Evolutionary conservation across 108 stramenopile genomes (phyloP).

Genomic region (Tribonema minus): DNA sequence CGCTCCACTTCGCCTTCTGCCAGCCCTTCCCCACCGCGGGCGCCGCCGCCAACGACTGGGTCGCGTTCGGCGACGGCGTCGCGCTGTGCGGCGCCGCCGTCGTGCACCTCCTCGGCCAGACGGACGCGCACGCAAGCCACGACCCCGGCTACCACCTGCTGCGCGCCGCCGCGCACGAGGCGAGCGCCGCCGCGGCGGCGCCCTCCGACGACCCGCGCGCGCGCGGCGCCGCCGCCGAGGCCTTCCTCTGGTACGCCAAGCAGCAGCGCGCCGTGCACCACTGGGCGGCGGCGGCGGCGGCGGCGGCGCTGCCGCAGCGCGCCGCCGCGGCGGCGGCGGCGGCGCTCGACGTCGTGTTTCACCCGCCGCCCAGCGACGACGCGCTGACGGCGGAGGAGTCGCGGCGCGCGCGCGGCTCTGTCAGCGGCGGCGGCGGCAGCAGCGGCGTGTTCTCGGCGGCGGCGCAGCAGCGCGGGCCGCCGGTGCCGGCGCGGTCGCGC

Average conservation of each 20-base stretch:
- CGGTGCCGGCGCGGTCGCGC: too few relatives aligned
- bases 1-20: conserved; percentile 56
- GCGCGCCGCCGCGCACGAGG: not conserved
- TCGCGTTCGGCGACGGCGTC: conserved; percentile 57
- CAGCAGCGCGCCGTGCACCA: not conserved
- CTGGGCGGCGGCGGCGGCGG: too few relatives aligned
- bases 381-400: too few relatives aligned
- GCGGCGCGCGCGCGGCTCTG: too few relatives aligned
- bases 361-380: too few relatives aligned
- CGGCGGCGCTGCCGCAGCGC: too few relatives aligned
- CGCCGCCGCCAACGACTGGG: conserved; percentile 32
- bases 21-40: too few relatives aligned
- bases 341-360: too few relatives aligned
- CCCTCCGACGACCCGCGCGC: not conserved
- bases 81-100: conserved; percentile 43
- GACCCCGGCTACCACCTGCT: not conserved
- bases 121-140: not conserved
- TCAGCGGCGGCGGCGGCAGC: too few relatives aligned
- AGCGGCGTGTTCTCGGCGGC: too few relatives aligned
- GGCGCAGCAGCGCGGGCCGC: too few relatives aligned
- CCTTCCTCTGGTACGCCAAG: not conserved
- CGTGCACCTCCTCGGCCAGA: conserved; percentile 46
- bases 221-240: not conserved
- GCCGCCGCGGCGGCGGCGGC: too few relatives aligned
- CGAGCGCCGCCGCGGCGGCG: not conserved